phyloP scores from a whole-genome alignment of 78 protist genomes.

The Dictyostelium discoideum region DNA sequence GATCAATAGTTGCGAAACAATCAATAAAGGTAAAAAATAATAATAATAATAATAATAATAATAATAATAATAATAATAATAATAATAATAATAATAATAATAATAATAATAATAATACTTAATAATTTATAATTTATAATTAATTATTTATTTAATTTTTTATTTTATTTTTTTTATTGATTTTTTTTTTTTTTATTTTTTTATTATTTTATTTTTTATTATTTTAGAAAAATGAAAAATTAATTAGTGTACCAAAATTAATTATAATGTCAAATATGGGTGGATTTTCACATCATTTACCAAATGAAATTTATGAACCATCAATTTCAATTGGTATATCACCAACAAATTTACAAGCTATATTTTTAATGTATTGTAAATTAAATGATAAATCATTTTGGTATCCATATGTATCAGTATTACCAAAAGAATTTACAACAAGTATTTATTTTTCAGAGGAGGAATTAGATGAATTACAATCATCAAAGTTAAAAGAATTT shows the following conservation, averaged over 20 bases:
- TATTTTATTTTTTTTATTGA: too few species aligned
- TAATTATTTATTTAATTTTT: not conserved
- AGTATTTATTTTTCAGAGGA: slow-evolving; percentile 3
- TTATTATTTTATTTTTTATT: not conserved
- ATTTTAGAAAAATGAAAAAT: slow-evolving; percentile 14
- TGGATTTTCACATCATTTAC: slow-evolving; percentile 1
- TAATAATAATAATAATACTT: not conserved
- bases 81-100: not conserved
- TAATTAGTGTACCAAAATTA: slow-evolving; percentile 36
- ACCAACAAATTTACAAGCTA: slow-evolving; percentile 45
- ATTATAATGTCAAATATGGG: slow-evolving; percentile 18
- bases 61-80: not conserved
- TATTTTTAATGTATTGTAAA: slow-evolving; percentile 30
- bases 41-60: not conserved
- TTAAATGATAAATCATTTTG: slow-evolving; percentile 12
- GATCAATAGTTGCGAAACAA: slow-evolving; percentile 34
- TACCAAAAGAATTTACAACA: slow-evolving; percentile 36
- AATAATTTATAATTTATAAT: too few species aligned
- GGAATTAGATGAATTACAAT: slow-evolving; percentile 36
- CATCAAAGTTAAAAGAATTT: not conserved
- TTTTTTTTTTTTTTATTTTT: not conserved
- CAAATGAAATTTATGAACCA: not conserved
- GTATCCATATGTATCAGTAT: slow-evolving; percentile 17
- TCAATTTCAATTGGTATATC: not conserved
- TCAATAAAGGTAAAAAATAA: slow-evolving; percentile 3